Base-by-base conservation (phyloP, 2,329 filamentous ascomycete genomes). In the Beauveria rudraprayagi region DNA sequence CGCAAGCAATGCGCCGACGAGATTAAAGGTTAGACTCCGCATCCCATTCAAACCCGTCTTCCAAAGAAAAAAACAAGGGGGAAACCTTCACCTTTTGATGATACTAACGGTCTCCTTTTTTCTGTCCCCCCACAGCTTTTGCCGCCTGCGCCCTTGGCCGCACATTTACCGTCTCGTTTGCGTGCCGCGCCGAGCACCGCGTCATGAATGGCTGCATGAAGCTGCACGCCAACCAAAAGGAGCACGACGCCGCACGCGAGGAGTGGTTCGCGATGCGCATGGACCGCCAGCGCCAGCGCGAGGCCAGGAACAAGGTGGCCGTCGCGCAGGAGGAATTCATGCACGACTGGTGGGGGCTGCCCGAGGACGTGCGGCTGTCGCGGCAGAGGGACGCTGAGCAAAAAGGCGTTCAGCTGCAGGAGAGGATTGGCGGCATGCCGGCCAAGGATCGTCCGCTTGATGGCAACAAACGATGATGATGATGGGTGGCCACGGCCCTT, bases 201-300 rank as follows among this genome's bases (percentile, higher is more conserved):
- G 80, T 82, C 41, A 99, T 99, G 94, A 99, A 99, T 77, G 81
- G 79, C 64, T 99, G 94, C 78, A 97, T 99, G 92, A 81, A 92
- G 67, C 75, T 81, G 61, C 89, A 95, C 77, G 92, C 93, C 60
- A 95, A 90, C 65, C 89, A 87, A 65, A 85, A 83, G 60, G 91
- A 95, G 72, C 84, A 95, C 74, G 94, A 99, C 76, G 86, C 85
- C 26, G 94, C 94, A 65, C 81, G 94, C 57, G 90, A 92, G 74
- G 92, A 97, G 72, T 99, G 94, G 94, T 97, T 97, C 73, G 84
- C 86, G 56, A 81, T 84, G 65, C 83, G 90, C 56, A 80, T 90
- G 67, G 84, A 91, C 76, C 81, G 92, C 61, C 83, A 86, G 67
- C 78, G 77, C 61, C 85, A 88, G 73, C 78, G 86, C 43, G 87